Conservation (phyloP, 2,329 filamentous ascomycete species). For the Talaromyces albobiverticillius region DNA sequence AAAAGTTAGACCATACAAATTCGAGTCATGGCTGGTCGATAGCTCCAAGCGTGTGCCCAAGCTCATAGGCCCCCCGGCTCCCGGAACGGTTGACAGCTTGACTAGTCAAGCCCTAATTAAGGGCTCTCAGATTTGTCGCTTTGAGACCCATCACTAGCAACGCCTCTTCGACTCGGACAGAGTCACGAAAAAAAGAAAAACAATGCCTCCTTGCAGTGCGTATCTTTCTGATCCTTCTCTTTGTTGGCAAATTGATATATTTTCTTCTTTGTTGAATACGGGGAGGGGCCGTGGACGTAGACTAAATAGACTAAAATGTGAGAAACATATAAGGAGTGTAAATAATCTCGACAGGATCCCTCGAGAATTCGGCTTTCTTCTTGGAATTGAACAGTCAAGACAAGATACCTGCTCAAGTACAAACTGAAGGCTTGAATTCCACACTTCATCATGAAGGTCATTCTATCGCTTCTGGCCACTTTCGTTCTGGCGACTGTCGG, state of each 20-base stretch:
- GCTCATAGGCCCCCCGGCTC: neutral
- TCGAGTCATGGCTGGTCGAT: neutral
- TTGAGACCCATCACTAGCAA: slow-evolving; percentile 1
- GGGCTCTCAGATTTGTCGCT: neutral
- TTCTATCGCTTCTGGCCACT: neutral
- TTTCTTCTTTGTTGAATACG: neutral
- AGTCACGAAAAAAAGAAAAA: neutral
- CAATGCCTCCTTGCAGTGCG: slow-evolving; percentile 11
- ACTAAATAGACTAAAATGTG: neutral
- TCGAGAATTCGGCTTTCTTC: neutral
- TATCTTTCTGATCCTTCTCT: neutral
- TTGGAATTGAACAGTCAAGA: neutral
- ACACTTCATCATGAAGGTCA: slow-evolving; percentile 1
- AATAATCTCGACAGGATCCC: neutral
- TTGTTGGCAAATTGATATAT: neutral
- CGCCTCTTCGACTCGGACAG: neutral
- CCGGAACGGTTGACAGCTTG: slow-evolving; percentile 1
- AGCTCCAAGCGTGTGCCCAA: neutral
- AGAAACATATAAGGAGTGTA: neutral
- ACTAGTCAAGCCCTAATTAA: slow-evolving; percentile 1
- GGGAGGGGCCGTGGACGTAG: neutral
- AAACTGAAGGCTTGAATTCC: neutral
- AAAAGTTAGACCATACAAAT: neutral
- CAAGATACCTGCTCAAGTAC: neutral
- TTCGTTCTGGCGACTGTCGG: neutral